Evolutionary conservation across 2,329 filamentous ascomycete genomes (phyloP), one percentile per base, ranked within the genome.

Genomic region (Parastagonospora avenae): DNA sequence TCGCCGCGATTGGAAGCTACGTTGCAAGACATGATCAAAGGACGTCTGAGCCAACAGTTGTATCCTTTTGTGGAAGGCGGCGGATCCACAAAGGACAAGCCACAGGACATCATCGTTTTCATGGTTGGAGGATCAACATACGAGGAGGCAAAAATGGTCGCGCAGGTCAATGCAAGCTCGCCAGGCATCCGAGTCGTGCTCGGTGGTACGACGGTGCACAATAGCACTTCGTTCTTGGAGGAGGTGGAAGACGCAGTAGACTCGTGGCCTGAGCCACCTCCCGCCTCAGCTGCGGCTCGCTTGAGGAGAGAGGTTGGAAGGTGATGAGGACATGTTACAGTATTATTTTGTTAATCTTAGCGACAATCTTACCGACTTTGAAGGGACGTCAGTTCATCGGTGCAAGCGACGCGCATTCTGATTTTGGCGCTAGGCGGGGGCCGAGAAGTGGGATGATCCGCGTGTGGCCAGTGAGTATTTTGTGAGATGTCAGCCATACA

Each of bases 121-220:
- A 92, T 99, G 68, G 82, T 97, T 19, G 94, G 94, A 5, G 94
- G 94, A 2, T 87, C 89, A 14, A 99, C 94, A 0, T 99, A 97
- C 67, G 94, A 99, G 73, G 94, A 99, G 74, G 92, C 94, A 5
- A 97, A 96, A 78, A 92, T 91, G 82, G 86, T 97, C 33, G 91
- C 94, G n/a, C 87, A 92, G 61, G 87, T 99, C 52, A 99, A 99
- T 76, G 92, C 92, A 14, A 91, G 88, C 50, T 90, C 90, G 9
- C 92, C 92, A 0, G 94, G 94, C 0, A 83, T 97, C 8, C 84
- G 94, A 48, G 87, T 99, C 4, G 92, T 97, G 9, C 78, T 99
- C 5, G 92, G 92, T 8, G 92, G 92, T 3, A 97, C 94, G 0
- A 86, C 84, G 6, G 82, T 99, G 59, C 90, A 96, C 66, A 99